Conservation (phyloP, 768 basidiomycete genomes). For the Russula abietina region DNA sequence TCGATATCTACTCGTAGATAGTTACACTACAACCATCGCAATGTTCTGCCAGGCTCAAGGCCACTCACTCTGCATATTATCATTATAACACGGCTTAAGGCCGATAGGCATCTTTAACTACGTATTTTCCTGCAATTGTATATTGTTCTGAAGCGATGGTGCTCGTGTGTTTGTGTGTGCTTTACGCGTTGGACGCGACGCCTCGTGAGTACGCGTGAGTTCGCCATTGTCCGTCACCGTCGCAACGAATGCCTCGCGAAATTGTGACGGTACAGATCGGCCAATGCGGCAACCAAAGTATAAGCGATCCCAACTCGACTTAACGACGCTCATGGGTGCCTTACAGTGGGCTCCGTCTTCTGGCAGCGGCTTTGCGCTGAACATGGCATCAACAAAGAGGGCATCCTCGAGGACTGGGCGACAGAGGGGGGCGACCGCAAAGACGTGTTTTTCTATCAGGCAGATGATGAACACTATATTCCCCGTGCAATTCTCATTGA, state of each 20-base stretch:
- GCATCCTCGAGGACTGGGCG: conserved; percentile 95
- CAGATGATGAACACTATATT: conserved; percentile 99
- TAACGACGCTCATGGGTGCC: conserved; percentile 10
- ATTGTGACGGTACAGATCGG: conserved; percentile 82
- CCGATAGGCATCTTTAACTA: conserved; percentile 21
- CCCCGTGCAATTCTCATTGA: conserved; percentile 95
- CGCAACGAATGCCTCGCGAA: conserved; percentile 62
- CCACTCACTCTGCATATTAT: conserved; percentile 22
- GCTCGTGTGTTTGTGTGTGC: neutral
- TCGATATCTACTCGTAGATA: conserved; percentile 23
- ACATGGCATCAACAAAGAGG: conserved; percentile 94
- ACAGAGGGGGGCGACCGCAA: conserved; percentile 94
- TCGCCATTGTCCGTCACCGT: neutral
- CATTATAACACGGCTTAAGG: conserved; percentile 27
- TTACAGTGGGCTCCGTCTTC: conserved; percentile 88
- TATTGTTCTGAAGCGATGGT: neutral
- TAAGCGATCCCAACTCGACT: conserved; percentile 22
- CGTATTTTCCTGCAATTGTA: conserved; percentile 22
- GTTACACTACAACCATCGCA: conserved; percentile 9
- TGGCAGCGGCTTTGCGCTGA: conserved; percentile 99
- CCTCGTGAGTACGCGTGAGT: neutral
- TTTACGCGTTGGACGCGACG: neutral
- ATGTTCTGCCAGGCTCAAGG: conserved; percentile 23
- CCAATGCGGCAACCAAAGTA: conserved; percentile 91
- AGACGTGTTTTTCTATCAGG: conserved; percentile 99